phyloP scores from a whole-genome alignment of 768 basidiomycete genomes.

The Boletus vinaceobasis region DNA sequence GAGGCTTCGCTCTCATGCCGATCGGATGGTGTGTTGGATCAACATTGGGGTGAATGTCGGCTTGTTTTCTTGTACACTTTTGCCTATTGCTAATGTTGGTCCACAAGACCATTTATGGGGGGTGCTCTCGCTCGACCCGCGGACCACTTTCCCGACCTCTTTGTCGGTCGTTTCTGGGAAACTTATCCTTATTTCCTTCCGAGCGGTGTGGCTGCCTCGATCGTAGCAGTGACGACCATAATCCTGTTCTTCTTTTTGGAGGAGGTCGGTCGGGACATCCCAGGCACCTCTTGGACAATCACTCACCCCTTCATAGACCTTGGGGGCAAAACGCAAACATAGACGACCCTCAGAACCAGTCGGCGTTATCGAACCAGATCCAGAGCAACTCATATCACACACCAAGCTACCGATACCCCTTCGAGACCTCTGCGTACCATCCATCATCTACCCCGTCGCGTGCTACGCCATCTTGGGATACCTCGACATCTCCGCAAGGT shows the following conservation, averaged over 20 bases:
- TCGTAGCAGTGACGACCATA: constrained; percentile 43
- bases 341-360: not conserved
- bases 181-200: constrained; percentile 62
- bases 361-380: not conserved
- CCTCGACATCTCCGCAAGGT: constrained; percentile 37
- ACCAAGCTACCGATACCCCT: constrained; percentile 39
- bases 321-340: constrained; percentile 6
- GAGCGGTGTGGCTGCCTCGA: constrained; percentile 55
- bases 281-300: not conserved
- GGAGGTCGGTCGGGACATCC: constrained; percentile 38
- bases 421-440: constrained; percentile 33
- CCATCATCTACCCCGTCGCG: constrained; percentile 32
- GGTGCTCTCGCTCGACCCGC: constrained; percentile 52
- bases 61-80: not conserved
- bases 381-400: constrained; percentile 1
- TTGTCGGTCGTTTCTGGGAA: constrained; percentile 46
- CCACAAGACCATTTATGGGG: constrained; percentile 40
- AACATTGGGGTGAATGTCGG: constrained; percentile 33
- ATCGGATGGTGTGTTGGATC: constrained; percentile 30
- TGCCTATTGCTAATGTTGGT: not conserved
- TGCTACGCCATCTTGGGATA: constrained; percentile 34
- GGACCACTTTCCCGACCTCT: constrained; percentile 48
- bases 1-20: constrained; percentile 27
- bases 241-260: constrained; percentile 47
- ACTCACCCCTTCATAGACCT: constrained; percentile 11